A percentile compares a stretch with the other conserved stretches of the same genome.
phyloP scores from a whole-genome alignment of 352 stramenopile genomes.

The Pythium monospermum region DNA sequence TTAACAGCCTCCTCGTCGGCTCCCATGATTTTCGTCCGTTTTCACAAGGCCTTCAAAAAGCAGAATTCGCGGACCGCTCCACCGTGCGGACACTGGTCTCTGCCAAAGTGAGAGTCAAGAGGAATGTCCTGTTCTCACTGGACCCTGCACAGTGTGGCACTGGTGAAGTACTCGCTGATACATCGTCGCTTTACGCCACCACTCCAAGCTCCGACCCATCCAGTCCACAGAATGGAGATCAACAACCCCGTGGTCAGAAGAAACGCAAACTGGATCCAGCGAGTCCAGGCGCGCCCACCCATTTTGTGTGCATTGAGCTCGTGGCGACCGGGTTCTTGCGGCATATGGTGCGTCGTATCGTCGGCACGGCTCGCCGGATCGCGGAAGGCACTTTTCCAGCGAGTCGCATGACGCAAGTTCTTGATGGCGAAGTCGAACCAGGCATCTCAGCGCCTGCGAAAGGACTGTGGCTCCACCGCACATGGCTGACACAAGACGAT shows the following conservation, averaged over 20 bases:
- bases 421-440: conserved; percentile 41
- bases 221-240: neutral
- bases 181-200: conserved; percentile 19
- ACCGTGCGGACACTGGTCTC: conserved; percentile 69
- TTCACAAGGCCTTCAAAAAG: conserved; percentile 67
- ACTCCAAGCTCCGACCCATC: neutral
- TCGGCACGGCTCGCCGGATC: conserved; percentile 74
- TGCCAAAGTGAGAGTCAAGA: conserved; percentile 53
- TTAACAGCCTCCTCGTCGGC: conserved; percentile 63
- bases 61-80: conserved; percentile 47
- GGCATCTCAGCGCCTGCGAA: conserved; percentile 73
- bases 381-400: conserved; percentile 59
- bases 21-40: conserved; percentile 79
- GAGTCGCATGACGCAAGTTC: conserved; percentile 59
- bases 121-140: conserved; percentile 69
- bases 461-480: conserved; percentile 80
- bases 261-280: conserved; percentile 25
- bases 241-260: conserved; percentile 35
- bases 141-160: conserved; percentile 46
- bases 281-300: conserved; percentile 22
- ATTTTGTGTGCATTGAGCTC: conserved; percentile 82
- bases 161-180: conserved; percentile 45
- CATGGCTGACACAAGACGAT: conserved; percentile 74
- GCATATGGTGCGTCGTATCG: conserved; percentile 85
- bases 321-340: conserved; percentile 80